Conservation (phyloP, 1,284 basidiomycete genomes). For the Golubevia pallescens region DNA sequence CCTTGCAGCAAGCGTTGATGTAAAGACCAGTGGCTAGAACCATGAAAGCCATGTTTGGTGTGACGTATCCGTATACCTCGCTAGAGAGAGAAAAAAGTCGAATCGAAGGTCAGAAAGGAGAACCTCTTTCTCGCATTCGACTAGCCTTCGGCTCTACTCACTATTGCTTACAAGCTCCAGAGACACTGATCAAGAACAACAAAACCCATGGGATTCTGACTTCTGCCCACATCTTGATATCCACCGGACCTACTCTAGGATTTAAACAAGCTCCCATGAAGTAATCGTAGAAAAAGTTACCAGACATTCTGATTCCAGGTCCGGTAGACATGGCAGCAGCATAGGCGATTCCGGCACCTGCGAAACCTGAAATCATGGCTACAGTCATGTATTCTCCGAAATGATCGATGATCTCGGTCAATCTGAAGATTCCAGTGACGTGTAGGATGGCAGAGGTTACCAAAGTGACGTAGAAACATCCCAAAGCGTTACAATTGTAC, state of each 20-base stretch:
- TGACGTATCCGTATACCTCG: conserved; percentile 87
- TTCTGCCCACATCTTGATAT: conserved; percentile 99
- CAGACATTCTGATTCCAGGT: conserved; percentile 75
- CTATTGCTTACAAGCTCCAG: conserved; percentile 93
- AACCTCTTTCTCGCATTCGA: not conserved
- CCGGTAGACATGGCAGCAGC: no score
- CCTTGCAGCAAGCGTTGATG: conserved; percentile 82
- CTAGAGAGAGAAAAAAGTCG: conserved; percentile 14
- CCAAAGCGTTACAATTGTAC: conserved; percentile 90
- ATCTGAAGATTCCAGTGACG: conserved; percentile 80
- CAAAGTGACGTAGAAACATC: conserved; percentile 85
- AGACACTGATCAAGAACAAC: conserved; percentile 89
- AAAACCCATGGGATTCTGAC: conserved; percentile 97
- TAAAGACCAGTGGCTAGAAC: conserved; percentile 93
- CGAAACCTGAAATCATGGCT: conserved; percentile 88
- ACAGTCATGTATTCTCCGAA: conserved; percentile 97
- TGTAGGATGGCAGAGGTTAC: conserved; percentile 79
- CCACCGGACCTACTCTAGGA: conserved; percentile 88
- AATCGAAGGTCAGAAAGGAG: not conserved
- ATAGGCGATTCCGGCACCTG: conserved; percentile 80
- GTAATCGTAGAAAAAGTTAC: conserved; percentile 77
- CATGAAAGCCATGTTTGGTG: conserved; percentile 97
- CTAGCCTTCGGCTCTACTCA: no score
- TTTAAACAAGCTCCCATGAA: conserved; percentile 92
- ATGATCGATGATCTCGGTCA: conserved; percentile 94